Evolutionary conservation across 805 yeast species (phyloP), one percentile per base, ranked within the genome.

Genomic region (Schizosaccharomyces osmophilus): DNA sequence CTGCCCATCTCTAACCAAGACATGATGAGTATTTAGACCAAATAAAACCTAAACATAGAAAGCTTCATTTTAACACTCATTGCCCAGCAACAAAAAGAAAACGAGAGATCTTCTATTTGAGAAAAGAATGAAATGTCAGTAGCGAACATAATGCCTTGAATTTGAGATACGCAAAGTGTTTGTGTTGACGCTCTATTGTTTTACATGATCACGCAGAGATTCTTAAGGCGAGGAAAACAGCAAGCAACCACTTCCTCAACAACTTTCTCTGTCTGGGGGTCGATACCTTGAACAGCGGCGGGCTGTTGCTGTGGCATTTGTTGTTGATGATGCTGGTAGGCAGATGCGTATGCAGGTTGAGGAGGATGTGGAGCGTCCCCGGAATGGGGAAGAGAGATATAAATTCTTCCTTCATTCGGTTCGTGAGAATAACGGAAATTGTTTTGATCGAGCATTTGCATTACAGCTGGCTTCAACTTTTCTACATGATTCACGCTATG

Each of bases 331-430:
- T 31, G 32, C 32, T 31, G 32, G 32, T 31, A 31, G 6, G 32
- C 9, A 31, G 32, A 31, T 31, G 32, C 32, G 32, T 31, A 4
- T 31, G 32, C 32, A 13, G 48, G 22, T 43, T 17, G 22, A 43
- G 22, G 22, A 43, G 48, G 48, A 42, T 4, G 19, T 42, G 48
- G 22, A 6, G 22, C 48, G 9, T 6, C 48, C 9, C 48, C 48
- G 9, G 48, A 17, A 48, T 13, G 17, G 24, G 55, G 55, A 13
- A 55, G 17, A 29, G 26, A 31, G 17, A 55, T 42, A 19, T n/a
- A n/a, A 55, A 55, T 55, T n/a, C 59, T 17, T 6, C 59, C 59
- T n/a, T 24, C 59, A 55, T 55, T 55, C 17, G n/a, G 42, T 11
- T 59, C 61, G 9, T 13, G 13, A 13, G 36, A 17, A 19, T 19